Base-by-base conservation (phyloP, 2,329 filamentous ascomycete species). In the Trichophyton schoenleinii region DNA sequence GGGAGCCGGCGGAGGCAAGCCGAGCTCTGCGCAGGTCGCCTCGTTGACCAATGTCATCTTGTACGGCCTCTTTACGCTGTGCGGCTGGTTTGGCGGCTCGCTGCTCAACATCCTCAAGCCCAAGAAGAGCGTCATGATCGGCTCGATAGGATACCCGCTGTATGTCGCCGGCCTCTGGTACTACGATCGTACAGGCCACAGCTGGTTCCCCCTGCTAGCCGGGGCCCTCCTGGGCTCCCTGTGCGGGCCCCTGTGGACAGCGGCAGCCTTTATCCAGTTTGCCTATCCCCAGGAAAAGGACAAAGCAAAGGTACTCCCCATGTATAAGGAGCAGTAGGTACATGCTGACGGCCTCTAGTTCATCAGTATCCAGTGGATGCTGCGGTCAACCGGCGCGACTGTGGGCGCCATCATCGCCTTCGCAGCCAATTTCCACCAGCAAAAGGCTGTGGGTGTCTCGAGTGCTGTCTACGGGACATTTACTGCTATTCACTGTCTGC, bases 221-320 rank as follows among this genome's bases (percentile, higher is more conserved):
- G 74, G 74, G 58, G 67, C 70, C n/a, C 63, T 74, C 28, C 68
- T 76, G 18, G 74, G 74, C 66, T 60, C 72, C 34, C 74, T 72
- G 58, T 73, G 74, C n/a, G 73, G 70, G 63, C 64, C 74, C 31
- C 67, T 76, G 3, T 76, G 74, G 74, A 70, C 69, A 53, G 73
- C 73, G 1, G 72, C 76, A 63, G 74, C 73, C 48, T 72, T 72
- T 7, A 69, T 76, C 46, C 74, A 75, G 70, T 89, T 92, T 82
- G 83, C 87, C 6, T 94, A 94, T 72, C 89, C 89, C 3, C 78
- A 82, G 8, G 89, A 94, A 74, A 73, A 81, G 53, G 80, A 82
- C 65, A 94, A 94, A 79, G 89, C 89, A 59, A 83, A 85, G 63
- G 94, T 90, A 73, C 15, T n/a, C 85, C 83, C 79, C 94, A 18